Evolutionary conservation across 352 stramenopile genomes (phyloP).

Genomic region (Globisporangium perplexum): DNA sequence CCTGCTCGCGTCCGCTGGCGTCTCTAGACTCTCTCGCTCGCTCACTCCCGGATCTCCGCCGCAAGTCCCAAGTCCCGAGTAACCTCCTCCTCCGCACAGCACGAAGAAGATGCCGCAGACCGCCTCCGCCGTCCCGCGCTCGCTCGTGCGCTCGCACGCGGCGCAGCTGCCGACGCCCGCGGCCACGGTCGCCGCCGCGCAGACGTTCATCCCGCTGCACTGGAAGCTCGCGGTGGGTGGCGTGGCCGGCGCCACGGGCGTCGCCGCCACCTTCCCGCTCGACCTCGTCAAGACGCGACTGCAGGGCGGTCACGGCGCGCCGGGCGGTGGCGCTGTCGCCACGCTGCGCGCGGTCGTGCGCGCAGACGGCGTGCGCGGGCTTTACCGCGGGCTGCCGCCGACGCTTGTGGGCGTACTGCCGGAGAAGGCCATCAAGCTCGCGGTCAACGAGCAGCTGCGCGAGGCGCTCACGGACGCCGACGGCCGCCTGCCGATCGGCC

Average conservation of each 20-base stretch:
- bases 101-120: constrained; percentile 1
- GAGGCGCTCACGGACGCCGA: constrained; percentile 59
- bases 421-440: constrained; percentile 90
- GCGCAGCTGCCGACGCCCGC: constrained; percentile 14
- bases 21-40: no score
- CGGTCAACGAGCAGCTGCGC: constrained; percentile 89
- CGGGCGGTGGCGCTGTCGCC: constrained; percentile 46
- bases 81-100: no score
- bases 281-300: constrained; percentile 93
- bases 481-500: constrained; percentile 47
- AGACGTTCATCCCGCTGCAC: constrained; percentile 60
- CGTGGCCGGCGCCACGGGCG: constrained; percentile 81
- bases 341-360: constrained; percentile 68
- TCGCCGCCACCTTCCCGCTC: constrained; percentile 85
- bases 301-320: constrained; percentile 56
- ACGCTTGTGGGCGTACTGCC: constrained; percentile 82
- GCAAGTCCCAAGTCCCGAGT: no score
- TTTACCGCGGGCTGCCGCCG: constrained; percentile 73
- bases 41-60: no score
- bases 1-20: no score
- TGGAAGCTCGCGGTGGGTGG: constrained; percentile 82
- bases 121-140: constrained; percentile 5
- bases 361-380: constrained; percentile 55
- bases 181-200: constrained; percentile 5
- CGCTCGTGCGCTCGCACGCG: constrained; percentile 12